phyloP scores from a whole-genome alignment of 2,329 filamentous ascomycete genomes.

The Gnomoniopsis smithogilvyi region DNA sequence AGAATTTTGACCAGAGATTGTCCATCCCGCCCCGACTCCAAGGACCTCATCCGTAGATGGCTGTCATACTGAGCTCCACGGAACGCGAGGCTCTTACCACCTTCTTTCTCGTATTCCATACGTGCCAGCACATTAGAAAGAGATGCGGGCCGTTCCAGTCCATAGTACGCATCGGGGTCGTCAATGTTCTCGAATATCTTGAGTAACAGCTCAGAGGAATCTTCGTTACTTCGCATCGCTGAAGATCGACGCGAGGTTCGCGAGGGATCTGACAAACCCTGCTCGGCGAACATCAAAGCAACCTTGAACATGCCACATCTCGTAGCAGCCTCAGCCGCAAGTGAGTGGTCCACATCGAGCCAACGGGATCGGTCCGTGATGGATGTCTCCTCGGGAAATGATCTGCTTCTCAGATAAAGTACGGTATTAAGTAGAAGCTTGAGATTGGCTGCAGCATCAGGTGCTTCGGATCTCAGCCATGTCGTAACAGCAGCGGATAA shows the following conservation, averaged over 20 bases:
- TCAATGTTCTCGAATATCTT: conserved; percentile 88
- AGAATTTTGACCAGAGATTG: conserved; percentile 73
- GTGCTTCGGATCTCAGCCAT: conserved; percentile 55
- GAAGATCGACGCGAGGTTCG: conserved; percentile 67
- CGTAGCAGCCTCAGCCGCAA: conserved; percentile 68
- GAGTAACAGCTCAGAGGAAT: conserved; percentile 68
- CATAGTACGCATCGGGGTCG: conserved; percentile 95
- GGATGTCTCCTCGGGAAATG: conserved; percentile 70
- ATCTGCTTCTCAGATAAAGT: conserved; percentile 83
- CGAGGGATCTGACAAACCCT: conserved; percentile 55
- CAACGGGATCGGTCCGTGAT: conserved; percentile 76
- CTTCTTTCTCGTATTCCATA: conserved; percentile 86
- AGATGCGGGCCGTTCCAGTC: conserved; percentile 74
- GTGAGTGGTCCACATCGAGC: conserved; percentile 77
- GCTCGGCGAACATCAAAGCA: conserved; percentile 79
- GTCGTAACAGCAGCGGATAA: conserved; percentile 64
- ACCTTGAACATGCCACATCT: conserved; percentile 83
- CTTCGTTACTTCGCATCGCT: conserved; percentile 39
- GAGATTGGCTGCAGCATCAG: conserved; percentile 56
- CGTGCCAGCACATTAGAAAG: conserved; percentile 75
- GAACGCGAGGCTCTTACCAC: conserved; percentile 83
- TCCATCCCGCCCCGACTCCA: conserved; percentile 55
- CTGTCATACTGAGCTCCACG: conserved; percentile 89
- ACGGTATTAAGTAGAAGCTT: conserved; percentile 74
- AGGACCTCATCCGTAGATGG: conserved; percentile 63